These are phyloP conservation scores for Amanita exitialis DNA, from an alignment of 768 basidiomycete genomes.

Conservation along the genomic window DNA sequence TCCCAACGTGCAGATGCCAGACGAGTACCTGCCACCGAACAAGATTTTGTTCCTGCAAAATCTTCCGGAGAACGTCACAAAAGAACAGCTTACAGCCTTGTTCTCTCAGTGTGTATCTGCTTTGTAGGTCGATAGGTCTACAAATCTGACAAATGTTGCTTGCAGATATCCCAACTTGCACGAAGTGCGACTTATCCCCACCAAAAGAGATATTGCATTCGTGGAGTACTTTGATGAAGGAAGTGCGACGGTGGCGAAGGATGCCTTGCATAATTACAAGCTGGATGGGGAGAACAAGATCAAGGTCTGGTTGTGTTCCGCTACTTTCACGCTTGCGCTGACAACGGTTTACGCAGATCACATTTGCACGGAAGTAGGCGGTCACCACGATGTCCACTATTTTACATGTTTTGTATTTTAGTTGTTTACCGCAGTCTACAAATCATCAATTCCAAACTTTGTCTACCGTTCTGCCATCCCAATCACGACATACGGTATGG, in stretches of 20 bases:
- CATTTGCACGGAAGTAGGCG: constrained; percentile 63
- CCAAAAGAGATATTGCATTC: constrained; percentile 96
- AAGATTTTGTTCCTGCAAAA: constrained; percentile 98
- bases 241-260: constrained; percentile 85
- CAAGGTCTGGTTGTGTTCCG: constrained; percentile 47
- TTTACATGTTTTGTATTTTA: background rate
- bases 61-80: constrained; percentile 85
- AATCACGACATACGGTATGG: constrained; percentile 33
- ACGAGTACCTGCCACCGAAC: constrained; percentile 99
- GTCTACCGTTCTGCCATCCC: constrained; percentile 26
- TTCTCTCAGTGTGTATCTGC: constrained; percentile 58
- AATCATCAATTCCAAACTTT: constrained; percentile 16
- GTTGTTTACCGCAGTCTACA: background rate
- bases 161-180: constrained; percentile 84
- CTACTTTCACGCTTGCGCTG: constrained; percentile 1
- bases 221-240: constrained; percentile 95
- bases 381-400: background rate
- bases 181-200: constrained; percentile 98
- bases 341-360: constrained; percentile 34
- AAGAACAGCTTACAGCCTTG: constrained; percentile 82
- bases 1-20: constrained; percentile 92
- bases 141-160: background rate
- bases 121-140: background rate
- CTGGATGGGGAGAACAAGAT: constrained; percentile 97
- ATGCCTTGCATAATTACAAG: constrained; percentile 96